phyloP scores from a whole-genome alignment of 495 filamentous ascomycete genomes.

The Lepidopterella palustris region DNA sequence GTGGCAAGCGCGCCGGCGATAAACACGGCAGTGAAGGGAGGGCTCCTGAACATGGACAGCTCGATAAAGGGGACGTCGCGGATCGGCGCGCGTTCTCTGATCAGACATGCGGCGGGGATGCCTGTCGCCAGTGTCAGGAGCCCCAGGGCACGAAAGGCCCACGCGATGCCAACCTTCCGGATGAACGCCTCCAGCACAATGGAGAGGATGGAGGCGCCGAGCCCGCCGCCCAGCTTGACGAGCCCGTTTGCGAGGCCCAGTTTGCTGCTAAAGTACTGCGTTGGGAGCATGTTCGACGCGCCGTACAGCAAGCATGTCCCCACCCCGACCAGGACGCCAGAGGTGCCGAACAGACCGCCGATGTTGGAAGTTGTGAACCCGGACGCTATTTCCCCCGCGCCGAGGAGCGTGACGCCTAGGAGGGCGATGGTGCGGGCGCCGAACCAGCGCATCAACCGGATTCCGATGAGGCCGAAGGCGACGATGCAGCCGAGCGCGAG shows the following conservation, averaged over 20 bases:
- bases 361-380: conserved; percentile 46
- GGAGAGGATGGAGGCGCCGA: conserved; percentile 48
- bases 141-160: conserved; percentile 51
- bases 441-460: conserved; percentile 44
- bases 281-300: conserved; percentile 41
- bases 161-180: conserved; percentile 43
- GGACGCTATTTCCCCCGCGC: conserved; percentile 44
- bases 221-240: conserved; percentile 48
- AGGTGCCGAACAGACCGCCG: conserved; percentile 50
- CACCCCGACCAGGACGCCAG: conserved; percentile 48
- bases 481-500: conserved; percentile 45
- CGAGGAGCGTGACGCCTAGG: conserved; percentile 43
- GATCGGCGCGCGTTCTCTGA: conserved; percentile 49
- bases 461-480: conserved; percentile 45
- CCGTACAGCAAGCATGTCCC: conserved; percentile 37
- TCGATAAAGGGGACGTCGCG: conserved; percentile 44
- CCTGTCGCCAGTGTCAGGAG: conserved; percentile 45
- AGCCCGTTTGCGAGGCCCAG: conserved; percentile 53
- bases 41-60: conserved; percentile 46
- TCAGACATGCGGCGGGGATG: conserved; percentile 50
- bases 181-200: conserved; percentile 46
- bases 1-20: conserved; percentile 51
- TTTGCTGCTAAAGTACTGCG: conserved; percentile 51
- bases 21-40: conserved; percentile 48
- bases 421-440: conserved; percentile 43